Base-by-base conservation (phyloP, 2,329 filamentous ascomycete genomes). In the Sclerotiophoma versabilis region DNA sequence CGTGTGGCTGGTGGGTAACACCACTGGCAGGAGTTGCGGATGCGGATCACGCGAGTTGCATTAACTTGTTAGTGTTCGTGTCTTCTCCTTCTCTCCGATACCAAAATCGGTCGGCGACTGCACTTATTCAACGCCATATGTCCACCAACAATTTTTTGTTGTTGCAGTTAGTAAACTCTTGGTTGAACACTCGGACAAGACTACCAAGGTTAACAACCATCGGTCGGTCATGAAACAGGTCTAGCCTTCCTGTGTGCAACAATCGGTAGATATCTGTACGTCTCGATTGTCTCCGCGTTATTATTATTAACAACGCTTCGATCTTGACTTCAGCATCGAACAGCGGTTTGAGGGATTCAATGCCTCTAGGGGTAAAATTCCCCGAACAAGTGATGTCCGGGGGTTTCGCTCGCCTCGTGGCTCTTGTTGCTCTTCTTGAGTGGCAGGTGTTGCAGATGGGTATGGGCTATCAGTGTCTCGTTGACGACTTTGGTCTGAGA, bases 141-240 rank as follows among this genome's bases (percentile, higher is more conserved):
- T 49, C 33, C 36, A 22, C 44, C 38, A 15, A 36, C 11, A 22
- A 43, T 26, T 22, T 27, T 23, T 46, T 26, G n/a, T 19, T 20
- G n/a, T 17, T 23, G 9, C 8, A 29, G n/a, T 23, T 39, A 5
- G 25, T 41, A 10, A 3, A n/a, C 10, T 17, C 4, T 4, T 26
- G n/a, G n/a, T 20, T 25, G 34, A 20, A 38, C 11, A 10, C 19
- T n/a, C 39, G 27, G 36, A 53, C 30, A 19, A 54, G 51, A 54
- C 27, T 33, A 12, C 38, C 22, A 9, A 29, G 25, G 11, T 37
- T 2, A n/a, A 43, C 19, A 8, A 8, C 14, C n/a, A 8, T 17
- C n/a, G 33, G 44, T 33, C 22, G 54, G 44, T 57, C 50, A 57
- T 49, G 54, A 49, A 62, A 37, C 50, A 61, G 58, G 57, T 58